A percentile compares a stretch with the other conserved stretches of the same genome.
Evolutionary conservation across 2,329 filamentous ascomycete species (phyloP).

Genomic region (Diplodia sapinea): DNA sequence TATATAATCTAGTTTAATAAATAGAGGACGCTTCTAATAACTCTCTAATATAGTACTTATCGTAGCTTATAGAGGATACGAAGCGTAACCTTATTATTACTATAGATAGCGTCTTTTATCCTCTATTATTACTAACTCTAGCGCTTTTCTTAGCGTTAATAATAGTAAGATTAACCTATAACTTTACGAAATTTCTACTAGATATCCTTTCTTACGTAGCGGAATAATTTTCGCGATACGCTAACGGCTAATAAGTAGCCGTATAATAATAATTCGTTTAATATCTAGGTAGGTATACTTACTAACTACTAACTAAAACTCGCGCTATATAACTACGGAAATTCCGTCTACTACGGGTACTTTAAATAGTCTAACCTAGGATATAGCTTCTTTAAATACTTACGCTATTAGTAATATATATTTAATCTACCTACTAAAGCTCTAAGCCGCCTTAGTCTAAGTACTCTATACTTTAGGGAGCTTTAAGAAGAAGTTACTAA

Average conservation of each 20-base stretch:
- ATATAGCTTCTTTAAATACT: background rate
- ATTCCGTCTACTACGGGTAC: background rate
- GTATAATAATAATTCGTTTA: too few species aligned
- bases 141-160: too few species aligned
- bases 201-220: too few species aligned
- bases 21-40: background rate
- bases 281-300: background rate
- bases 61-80: background rate
- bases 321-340: background rate
- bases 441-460: background rate
- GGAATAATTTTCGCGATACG: too few species aligned
- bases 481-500: background rate
- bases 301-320: background rate
- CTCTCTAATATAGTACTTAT: background rate
- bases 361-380: background rate
- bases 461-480: background rate
- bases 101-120: slow-evolving; percentile 3
- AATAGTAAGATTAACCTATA: too few species aligned
- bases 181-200: too few species aligned
- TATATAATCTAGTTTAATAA: background rate
- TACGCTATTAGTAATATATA: background rate
- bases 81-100: background rate
- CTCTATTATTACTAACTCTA: too few species aligned
- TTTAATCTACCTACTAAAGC: background rate
- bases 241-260: background rate